Evolutionary conservation across 2,329 filamentous ascomycete genomes (phyloP), one percentile per base, ranked within the genome.

Genomic region (Thelonectria rubi): DNA sequence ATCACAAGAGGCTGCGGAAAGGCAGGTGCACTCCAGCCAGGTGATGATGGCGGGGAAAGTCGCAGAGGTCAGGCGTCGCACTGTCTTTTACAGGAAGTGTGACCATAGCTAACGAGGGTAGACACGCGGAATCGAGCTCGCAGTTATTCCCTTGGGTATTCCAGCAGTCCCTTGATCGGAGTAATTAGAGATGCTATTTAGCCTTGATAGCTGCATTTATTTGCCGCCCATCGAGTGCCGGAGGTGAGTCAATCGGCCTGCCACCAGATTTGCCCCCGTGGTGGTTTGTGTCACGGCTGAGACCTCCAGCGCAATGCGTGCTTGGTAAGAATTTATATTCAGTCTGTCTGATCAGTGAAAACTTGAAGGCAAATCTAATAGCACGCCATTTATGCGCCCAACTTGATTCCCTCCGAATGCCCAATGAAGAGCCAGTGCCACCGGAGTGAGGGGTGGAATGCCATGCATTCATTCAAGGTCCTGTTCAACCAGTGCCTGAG

Each of bases 11-110:
- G 63, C 53, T 55, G 40, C 57, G 21, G 37, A 42, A 21, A 26
- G 53, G 52, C 61, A 60, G 58, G 53, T 61, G 58, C 53, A 52
- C 48, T 24, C 48, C 65, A 66, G 60, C 67, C 60, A 71, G 67
- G 69, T 66, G 62, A 69, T 55, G 48, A 69, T 71, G 68, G 68
- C 65, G 69, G 69, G 68, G 69, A 43, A 50, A 43, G 65, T 53
- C 60, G 50, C 30, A 66, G 52, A 60, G 60, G 69, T 71, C 68
- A 71, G 63, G 62, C 64, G 68, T 71, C 65, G 66, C 65, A 69
- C 61, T 64, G 58, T 68, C 53, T 62, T 54, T 61, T 68, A 37
- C 65, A 65, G 63, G 60, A 68, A 51, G 47, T 66, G 48, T 60
- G 61, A 49, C 57, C 32, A 48, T 47, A 40, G 40, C 45, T 24